Base-by-base conservation (phyloP, 345 rosid genomes). In the Gossypium stocksii region DNA sequence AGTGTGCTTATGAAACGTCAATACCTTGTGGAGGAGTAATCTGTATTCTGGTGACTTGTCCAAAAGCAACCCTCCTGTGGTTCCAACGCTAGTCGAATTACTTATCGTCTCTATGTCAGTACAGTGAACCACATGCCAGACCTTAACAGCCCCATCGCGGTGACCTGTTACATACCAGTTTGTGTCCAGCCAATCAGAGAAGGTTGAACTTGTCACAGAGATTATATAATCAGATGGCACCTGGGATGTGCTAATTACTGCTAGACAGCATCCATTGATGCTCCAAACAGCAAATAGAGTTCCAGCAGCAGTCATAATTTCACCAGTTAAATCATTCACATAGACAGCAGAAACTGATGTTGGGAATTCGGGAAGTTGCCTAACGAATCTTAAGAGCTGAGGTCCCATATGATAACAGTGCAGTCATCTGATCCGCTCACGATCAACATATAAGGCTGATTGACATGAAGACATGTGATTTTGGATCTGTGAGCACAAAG, bases 151-250 rank as follows among this genome's bases (percentile, higher is more conserved):
- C 25, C 99, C 99, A 80, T 97, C 93, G 82, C 91, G 99, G 82
- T 96, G 99, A 66, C 99, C 99, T 13, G 99, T 96, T 81, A 86
- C 94, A 64, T 89, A 93, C 98, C 98, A 96, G 77, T 86, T 87
- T 60, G 92, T 90, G 80, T 93, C 98, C 79, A 80, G 83, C 99
- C 99, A 96, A 83, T 96, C 99, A 0, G 97, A 93, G 78, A 76
- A 87, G 38, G 89, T 86, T 69, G 97, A 84, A 54, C 97, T 90
- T 13, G 97, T 91, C 77, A 91, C 93, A 0, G 94, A 96, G 74
- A 91, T 85, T 74, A 96, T 91, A 48, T 85, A 91, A 85, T 96
- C 99, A 48, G 98, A 93, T n/a, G 99, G 99, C 77, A 93, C 74
- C 80, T 96, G 99, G 43, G 98, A 91, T 54, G 98, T 88, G 79